Percentiles rank a stretch among this genome's conserved stretches.
phyloP scores from a whole-genome alignment of 1,284 basidiomycete species.

The Lentinula novae-zelandiae region DNA sequence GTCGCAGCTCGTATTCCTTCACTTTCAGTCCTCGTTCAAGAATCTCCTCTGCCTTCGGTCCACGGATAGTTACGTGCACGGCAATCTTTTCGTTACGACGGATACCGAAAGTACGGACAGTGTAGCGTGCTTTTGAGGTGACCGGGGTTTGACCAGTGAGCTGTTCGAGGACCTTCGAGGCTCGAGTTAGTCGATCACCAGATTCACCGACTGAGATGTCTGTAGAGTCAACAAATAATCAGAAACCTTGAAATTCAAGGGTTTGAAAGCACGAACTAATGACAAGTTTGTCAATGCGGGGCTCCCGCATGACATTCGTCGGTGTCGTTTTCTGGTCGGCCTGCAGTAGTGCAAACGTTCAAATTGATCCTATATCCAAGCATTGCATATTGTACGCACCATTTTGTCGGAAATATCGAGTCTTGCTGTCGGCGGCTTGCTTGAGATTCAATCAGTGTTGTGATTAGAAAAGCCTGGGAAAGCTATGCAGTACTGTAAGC shows the following conservation, averaged over 20 bases:
- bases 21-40: conserved; percentile 99
- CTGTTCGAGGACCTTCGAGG: conserved; percentile 99
- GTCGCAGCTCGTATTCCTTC: conserved; percentile 97
- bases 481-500: background rate
- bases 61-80: conserved; percentile 98
- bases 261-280: conserved; percentile 74
- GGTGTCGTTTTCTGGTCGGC: conserved; percentile 88
- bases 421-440: background rate
- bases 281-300: conserved; percentile 98
- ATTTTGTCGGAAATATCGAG: conserved; percentile 21
- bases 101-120: conserved; percentile 98
- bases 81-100: conserved; percentile 99
- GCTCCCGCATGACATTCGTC: conserved; percentile 94
- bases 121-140: conserved; percentile 99
- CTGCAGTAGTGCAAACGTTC: conserved; percentile 35
- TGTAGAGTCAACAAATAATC: conserved; percentile 26
- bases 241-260: background rate
- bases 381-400: conserved; percentile 25
- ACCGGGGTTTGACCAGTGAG: conserved; percentile 99
- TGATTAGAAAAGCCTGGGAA: background rate
- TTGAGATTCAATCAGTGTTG: background rate
- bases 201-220: conserved; percentile 99
- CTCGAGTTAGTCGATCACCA: conserved; percentile 98
- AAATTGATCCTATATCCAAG: conserved; percentile 11
- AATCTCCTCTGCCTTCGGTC: conserved; percentile 99